Evolutionary conservation across 2,329 filamentous ascomycete species (phyloP).

Genomic region (Colletotrichum tamarilloi): DNA sequence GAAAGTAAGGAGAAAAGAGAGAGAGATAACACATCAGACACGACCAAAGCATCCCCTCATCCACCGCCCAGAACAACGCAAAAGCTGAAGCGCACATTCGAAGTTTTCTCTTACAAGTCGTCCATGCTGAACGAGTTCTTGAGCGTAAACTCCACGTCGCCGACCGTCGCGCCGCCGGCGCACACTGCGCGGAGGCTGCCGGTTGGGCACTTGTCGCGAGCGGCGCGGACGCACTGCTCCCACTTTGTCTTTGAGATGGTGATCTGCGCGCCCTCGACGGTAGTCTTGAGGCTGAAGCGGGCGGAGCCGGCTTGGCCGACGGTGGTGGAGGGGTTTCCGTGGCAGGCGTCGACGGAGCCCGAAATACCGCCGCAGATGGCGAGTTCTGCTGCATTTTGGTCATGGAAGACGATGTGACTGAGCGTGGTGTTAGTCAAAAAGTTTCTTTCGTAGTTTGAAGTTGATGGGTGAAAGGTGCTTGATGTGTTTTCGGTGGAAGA

Average conservation of each 20-base stretch:
- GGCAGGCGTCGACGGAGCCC: conserved; percentile 57
- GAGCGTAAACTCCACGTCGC: conserved; percentile 54
- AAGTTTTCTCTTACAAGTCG: conserved; percentile 3
- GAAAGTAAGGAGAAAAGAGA: not conserved
- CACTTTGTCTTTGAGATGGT: conserved; percentile 63
- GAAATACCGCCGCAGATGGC: conserved; percentile 64
- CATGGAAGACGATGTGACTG: conserved; percentile 58
- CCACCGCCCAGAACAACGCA: conserved; percentile 2
- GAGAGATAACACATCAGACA: not conserved
- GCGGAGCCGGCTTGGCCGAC: conserved; percentile 59
- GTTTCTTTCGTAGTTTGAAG: too few relatives aligned
- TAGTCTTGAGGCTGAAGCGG: conserved; percentile 57
- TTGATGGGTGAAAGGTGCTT: not conserved
- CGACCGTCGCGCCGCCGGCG: conserved; percentile 57
- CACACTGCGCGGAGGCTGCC: conserved; percentile 60
- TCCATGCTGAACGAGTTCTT: conserved; percentile 7
- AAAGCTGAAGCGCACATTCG: too few relatives aligned
- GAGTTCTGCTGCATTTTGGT: conserved; percentile 60
- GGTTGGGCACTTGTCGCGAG: conserved; percentile 60
- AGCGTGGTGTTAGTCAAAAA: conserved; percentile 12
- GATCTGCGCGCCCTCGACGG: conserved; percentile 57
- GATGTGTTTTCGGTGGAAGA: not conserved
- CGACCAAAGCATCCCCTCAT: conserved; percentile 13
- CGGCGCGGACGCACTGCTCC: conserved; percentile 66
- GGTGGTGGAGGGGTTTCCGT: conserved; percentile 55